phyloP scores from a whole-genome alignment of 352 stramenopile species.

The Pythium grandisporangium region DNA sequence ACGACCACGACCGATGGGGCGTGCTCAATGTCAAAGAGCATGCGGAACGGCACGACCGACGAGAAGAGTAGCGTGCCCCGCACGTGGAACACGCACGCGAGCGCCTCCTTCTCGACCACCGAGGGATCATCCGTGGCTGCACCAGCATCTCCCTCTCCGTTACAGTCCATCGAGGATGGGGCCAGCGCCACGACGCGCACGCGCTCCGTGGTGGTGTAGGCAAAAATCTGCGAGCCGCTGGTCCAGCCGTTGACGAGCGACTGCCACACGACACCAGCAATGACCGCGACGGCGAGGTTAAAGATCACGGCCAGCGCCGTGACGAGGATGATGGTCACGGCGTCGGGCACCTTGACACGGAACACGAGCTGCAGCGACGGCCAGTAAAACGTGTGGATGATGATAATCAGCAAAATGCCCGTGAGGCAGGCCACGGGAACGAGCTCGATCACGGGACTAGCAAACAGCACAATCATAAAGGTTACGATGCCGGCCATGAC shows the following conservation, averaged over 20 bases:
- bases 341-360: conserved; percentile 57
- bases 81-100: conserved; percentile 73
- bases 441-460: conserved; percentile 72
- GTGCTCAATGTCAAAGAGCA: conserved; percentile 57
- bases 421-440: conserved; percentile 82
- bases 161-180: not conserved
- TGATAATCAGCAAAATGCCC: conserved; percentile 84
- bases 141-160: not conserved
- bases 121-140: not conserved
- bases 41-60: conserved; percentile 64
- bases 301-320: conserved; percentile 77
- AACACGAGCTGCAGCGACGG: conserved; percentile 75
- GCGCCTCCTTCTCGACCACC: too few relatives aligned
- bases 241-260: conserved; percentile 80
- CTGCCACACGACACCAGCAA: conserved; percentile 77
- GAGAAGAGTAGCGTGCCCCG: conserved; percentile 74
- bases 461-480: conserved; percentile 76
- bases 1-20: conserved; percentile 67
- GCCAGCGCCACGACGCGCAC: not conserved
- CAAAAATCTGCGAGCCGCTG: conserved; percentile 27
- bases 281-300: conserved; percentile 84
- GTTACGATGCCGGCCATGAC: conserved; percentile 55
- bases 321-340: conserved; percentile 74
- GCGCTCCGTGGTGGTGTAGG: not conserved
- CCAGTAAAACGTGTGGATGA: conserved; percentile 89